Evolutionary conservation across 768 basidiomycete genomes (phyloP).

Genomic region (Candolleomyces efflorescens): DNA sequence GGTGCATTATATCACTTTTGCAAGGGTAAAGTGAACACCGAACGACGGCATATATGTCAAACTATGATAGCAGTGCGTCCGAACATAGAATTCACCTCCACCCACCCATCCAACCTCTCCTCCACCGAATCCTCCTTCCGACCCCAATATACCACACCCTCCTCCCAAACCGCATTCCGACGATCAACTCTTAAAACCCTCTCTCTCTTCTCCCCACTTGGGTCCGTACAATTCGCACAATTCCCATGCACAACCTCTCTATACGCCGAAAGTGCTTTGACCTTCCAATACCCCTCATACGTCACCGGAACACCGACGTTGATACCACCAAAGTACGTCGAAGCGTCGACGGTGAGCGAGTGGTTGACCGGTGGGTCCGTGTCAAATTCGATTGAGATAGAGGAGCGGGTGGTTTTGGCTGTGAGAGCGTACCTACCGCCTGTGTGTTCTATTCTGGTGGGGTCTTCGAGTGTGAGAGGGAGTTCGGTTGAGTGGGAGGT

Average conservation of each 20-base stretch:
- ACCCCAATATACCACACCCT: neutral
- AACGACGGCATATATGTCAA: no score
- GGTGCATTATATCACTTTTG: no score
- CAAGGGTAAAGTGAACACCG: no score
- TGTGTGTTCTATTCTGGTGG: no score
- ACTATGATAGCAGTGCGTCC: no score
- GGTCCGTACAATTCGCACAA: neutral
- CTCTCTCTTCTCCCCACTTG: neutral
- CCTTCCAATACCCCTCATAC: neutral
- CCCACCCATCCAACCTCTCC: no score
- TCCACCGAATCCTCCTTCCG: neutral
- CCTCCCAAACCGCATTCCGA: neutral
- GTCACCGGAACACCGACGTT: neutral
- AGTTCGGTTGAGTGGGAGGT: no score
- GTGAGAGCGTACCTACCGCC: neutral
- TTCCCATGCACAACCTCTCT: neutral
- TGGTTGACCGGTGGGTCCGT: neutral
- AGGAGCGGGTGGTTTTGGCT: neutral
- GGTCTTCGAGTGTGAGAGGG: no score
- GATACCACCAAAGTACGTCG: neutral
- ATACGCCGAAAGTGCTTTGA: neutral
- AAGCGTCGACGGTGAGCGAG: neutral
- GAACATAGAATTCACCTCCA: no score
- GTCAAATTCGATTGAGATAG: neutral
- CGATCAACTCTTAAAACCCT: neutral